These are phyloP conservation scores for Diplotaxis tenuifolia DNA, from an alignment of 345 rosid genomes.

Conservation along the genomic window DNA sequence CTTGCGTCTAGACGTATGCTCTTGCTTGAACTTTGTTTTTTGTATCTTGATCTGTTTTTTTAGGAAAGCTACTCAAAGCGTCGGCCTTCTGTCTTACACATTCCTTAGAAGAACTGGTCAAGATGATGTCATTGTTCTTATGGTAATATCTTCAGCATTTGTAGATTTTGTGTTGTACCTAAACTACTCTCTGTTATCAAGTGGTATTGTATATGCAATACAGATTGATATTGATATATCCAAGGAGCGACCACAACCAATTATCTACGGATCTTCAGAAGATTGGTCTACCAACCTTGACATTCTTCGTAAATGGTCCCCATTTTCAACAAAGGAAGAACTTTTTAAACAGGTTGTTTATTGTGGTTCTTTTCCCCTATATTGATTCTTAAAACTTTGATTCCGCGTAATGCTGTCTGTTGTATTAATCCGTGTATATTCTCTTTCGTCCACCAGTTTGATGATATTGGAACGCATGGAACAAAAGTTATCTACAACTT, in stretches of 20 bases:
- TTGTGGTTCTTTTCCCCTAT: neutral
- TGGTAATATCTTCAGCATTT: constrained; percentile 53
- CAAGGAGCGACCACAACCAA: constrained; percentile 60
- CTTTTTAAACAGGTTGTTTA: constrained; percentile 72
- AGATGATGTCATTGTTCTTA: constrained; percentile 93
- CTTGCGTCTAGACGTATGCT: neutral
- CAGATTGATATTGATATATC: constrained; percentile 92
- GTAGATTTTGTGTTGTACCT: constrained; percentile 9
- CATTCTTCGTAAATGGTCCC: constrained; percentile 89
- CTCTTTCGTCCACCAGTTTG: constrained; percentile 55
- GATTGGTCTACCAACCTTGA: constrained; percentile 83
- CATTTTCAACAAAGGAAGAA: constrained; percentile 63
- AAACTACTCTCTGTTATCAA: constrained; percentile 15
- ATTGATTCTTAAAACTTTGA: neutral
- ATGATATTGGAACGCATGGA: constrained; percentile 80
- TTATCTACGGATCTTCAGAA: constrained; percentile 63
- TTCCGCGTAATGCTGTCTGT: neutral
- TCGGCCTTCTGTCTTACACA: constrained; percentile 93
- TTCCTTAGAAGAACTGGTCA: constrained; percentile 77
- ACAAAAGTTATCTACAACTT: constrained; percentile 83
- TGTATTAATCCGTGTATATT: constrained; percentile 22
- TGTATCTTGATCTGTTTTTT: constrained; percentile 23
- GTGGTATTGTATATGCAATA: constrained; percentile 24
- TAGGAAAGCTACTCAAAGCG: constrained; percentile 82
- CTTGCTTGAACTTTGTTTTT: neutral